Evolutionary conservation across 495 filamentous ascomycete genomes (phyloP).

Genomic region (Penicillium taxi): DNA sequence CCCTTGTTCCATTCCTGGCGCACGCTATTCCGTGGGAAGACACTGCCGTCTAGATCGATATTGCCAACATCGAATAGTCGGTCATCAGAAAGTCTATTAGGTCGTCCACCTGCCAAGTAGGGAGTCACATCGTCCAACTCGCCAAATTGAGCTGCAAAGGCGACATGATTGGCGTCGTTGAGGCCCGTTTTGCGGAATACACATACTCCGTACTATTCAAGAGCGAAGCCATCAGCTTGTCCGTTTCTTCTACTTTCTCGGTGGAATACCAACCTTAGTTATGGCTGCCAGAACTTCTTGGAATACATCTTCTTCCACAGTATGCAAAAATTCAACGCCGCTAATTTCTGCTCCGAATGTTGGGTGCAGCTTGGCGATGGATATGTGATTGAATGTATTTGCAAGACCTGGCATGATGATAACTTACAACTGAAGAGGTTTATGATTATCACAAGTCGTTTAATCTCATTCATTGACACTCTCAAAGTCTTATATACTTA

Average conservation of each 20-base stretch:
- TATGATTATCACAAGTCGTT: neutral
- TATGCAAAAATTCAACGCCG: conserved; percentile 41
- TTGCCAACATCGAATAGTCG: conserved; percentile 50
- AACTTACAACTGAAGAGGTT: neutral
- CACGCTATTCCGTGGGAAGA: conserved; percentile 9
- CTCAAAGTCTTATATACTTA: neutral
- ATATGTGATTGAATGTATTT: conserved; percentile 5
- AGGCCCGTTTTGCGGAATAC: conserved; percentile 48
- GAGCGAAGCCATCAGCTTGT: neutral
- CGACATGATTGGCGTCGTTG: conserved; percentile 45
- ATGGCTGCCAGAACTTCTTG: conserved; percentile 25
- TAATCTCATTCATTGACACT: no score
- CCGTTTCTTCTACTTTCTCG: neutral
- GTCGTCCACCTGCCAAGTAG: conserved; percentile 39
- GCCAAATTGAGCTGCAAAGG: conserved; percentile 46
- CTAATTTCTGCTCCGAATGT: conserved; percentile 48
- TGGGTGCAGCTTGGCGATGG: conserved; percentile 40
- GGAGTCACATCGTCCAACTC: conserved; percentile 52
- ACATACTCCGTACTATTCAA: conserved; percentile 46
- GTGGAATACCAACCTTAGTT: conserved; percentile 6
- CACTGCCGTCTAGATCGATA: conserved; percentile 30
- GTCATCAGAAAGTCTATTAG: conserved; percentile 38
- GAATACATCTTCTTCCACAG: conserved; percentile 39
- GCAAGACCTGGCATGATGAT: conserved; percentile 5
- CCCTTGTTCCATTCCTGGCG: conserved; percentile 38